A percentile compares a stretch with the other conserved stretches of the same genome.
Conservation (phyloP, 139 green algal species). For the Pleodorina starrii region DNA sequence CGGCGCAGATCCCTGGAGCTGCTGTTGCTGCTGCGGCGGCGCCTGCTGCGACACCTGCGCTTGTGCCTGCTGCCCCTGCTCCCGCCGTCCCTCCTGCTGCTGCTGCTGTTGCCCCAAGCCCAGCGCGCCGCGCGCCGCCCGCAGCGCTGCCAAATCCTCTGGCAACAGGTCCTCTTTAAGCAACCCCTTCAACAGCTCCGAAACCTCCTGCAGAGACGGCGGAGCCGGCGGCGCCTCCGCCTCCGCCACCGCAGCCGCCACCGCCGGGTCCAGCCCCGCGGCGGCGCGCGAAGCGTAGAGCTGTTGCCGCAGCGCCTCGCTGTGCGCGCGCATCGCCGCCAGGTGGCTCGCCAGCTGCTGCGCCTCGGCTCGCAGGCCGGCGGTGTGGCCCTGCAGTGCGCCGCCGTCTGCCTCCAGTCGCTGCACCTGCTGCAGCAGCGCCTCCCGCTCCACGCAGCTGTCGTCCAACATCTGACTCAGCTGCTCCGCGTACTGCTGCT, state of each 20-base stretch:
- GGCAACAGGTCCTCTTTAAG: conserved; percentile 5
- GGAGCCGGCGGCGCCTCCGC: background rate
- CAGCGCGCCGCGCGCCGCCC: background rate
- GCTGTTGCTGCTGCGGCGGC: background rate
- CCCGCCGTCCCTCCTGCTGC: background rate
- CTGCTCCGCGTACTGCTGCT: conserved; percentile 70
- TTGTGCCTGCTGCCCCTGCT: background rate
- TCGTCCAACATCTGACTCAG: conserved; percentile 57
- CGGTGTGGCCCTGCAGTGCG: background rate
- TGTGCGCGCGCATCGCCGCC: background rate
- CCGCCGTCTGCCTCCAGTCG: background rate
- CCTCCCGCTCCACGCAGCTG: background rate
- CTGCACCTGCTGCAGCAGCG: background rate
- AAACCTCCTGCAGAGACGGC: background rate
- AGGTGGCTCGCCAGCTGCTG: background rate
- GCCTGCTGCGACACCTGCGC: background rate
- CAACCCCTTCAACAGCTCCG: background rate
- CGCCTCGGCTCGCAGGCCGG: background rate
- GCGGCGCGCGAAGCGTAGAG: background rate
- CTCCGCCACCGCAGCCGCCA: background rate
- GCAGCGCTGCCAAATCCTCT: background rate
- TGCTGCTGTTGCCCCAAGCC: background rate
- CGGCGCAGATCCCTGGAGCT: background rate
- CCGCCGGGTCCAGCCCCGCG: background rate
- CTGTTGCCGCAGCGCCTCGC: background rate